Evolutionary conservation across 495 filamentous ascomycete genomes (phyloP).

Genomic region (Penicilliopsis zonata): DNA sequence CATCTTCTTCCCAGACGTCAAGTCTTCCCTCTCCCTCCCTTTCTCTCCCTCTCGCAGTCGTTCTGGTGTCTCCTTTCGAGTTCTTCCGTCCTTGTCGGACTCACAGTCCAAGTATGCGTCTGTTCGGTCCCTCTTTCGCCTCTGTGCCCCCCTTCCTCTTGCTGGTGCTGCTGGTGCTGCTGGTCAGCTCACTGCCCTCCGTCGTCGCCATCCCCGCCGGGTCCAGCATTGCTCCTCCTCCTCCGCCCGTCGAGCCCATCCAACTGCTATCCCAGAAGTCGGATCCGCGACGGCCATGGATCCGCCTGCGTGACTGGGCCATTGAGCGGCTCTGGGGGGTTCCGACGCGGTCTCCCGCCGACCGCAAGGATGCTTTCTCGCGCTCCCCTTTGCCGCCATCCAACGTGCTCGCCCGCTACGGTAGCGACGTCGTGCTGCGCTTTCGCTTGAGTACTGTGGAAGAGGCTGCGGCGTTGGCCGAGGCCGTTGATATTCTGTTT

Average conservation of each 20-base stretch:
- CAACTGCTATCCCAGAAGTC: constrained; percentile 17
- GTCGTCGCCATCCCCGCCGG: constrained; percentile 28
- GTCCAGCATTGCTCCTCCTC: constrained; percentile 29
- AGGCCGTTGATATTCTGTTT: constrained; percentile 63
- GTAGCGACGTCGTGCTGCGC: constrained; percentile 71
- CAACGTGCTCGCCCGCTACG: constrained; percentile 54
- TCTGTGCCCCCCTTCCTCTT: too few relatives aligned
- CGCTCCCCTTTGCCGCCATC: constrained; percentile 23
- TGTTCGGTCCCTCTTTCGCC: constrained; percentile 4
- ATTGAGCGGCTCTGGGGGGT: constrained; percentile 54
- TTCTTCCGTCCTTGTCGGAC: not conserved
- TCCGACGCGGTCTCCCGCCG: constrained; percentile 7
- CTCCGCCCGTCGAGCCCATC: constrained; percentile 24
- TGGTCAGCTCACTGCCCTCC: too few relatives aligned
- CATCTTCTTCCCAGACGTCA: not conserved
- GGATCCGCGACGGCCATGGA: constrained; percentile 28
- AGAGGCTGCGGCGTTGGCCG: constrained; percentile 61
- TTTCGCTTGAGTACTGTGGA: constrained; percentile 64
- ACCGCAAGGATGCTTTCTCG: constrained; percentile 3
- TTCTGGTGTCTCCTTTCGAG: too few relatives aligned
- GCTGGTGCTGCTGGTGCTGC: constrained; percentile 13
- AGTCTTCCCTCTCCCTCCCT: not conserved
- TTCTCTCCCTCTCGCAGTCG: not conserved
- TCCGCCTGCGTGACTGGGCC: constrained; percentile 50
- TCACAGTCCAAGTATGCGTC: not conserved